Conservation (phyloP, 2,329 filamentous ascomycete species). For the Colletotrichum coccodes region DNA sequence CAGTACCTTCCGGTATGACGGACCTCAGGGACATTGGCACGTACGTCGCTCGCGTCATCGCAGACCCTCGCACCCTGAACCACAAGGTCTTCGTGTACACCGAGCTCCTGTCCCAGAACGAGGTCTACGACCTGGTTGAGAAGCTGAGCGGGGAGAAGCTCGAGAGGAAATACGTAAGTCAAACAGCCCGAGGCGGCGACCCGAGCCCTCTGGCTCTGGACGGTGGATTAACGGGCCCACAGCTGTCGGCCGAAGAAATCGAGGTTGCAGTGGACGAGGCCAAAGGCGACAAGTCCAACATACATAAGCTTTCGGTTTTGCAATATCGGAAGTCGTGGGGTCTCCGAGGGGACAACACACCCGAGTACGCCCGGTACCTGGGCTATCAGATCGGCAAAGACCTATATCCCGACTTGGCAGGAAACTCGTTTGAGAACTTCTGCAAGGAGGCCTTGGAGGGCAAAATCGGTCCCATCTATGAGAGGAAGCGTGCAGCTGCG, state of each 20-base stretch:
- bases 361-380: slow-evolving; percentile 62
- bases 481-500: slow-evolving; percentile 4
- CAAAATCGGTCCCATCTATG: not conserved
- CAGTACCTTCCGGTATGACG: slow-evolving; percentile 53
- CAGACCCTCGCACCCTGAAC: slow-evolving; percentile 64
- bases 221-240: not conserved
- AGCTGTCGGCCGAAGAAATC: slow-evolving; percentile 14
- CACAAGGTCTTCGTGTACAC: slow-evolving; percentile 59
- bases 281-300: not conserved
- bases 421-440: slow-evolving; percentile 12
- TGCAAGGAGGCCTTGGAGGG: slow-evolving; percentile 9
- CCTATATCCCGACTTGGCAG: slow-evolving; percentile 60
- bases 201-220: not conserved
- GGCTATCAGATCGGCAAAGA: slow-evolving; percentile 63
- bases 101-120: slow-evolving; percentile 55
- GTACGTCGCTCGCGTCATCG: slow-evolving; percentile 61
- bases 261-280: slow-evolving; percentile 8
- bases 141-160: slow-evolving; percentile 58
- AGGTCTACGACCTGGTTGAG: slow-evolving; percentile 58
- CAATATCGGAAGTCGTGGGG: slow-evolving; percentile 58
- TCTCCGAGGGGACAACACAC: slow-evolving; percentile 63
- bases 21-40: slow-evolving; percentile 63
- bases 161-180: slow-evolving; percentile 30
- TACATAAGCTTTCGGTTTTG: not conserved
- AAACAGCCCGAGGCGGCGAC: not conserved